phyloP scores from a whole-genome alignment of 2,329 filamentous ascomycete species.

The Colletotrichum aenigma region DNA sequence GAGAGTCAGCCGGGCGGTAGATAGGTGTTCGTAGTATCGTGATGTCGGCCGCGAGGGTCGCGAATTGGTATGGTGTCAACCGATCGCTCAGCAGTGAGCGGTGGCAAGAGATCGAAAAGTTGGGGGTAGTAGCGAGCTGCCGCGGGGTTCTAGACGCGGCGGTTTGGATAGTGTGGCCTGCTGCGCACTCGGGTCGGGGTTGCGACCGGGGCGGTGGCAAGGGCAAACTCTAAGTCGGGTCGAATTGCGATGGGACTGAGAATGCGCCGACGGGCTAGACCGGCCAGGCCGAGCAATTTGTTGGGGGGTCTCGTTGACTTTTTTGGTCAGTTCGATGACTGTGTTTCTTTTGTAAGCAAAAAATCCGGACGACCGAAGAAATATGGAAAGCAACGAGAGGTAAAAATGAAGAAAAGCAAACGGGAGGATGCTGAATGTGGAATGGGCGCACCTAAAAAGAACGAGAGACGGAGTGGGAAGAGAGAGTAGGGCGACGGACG shows the following conservation, averaged over 20 bases:
- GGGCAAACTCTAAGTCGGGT: conserved; percentile 18
- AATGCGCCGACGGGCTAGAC: conserved; percentile 9
- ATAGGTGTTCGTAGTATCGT: neutral
- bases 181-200: conserved; percentile 13
- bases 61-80: neutral
- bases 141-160: conserved; percentile 13
- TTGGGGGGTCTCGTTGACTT: neutral
- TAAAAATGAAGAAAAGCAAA: neutral
- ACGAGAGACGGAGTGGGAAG: neutral
- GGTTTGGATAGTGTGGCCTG: conserved; percentile 12
- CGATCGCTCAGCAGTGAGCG: conserved; percentile 6
- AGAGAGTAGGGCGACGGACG: neutral
- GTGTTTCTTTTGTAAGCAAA: neutral
- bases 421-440: neutral
- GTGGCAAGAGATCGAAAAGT: conserved; percentile 8
- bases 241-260: neutral
- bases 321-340: neutral
- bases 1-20: neutral
- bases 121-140: neutral
- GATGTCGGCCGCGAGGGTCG: neutral
- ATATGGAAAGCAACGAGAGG: neutral
- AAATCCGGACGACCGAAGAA: neutral
- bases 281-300: conserved; percentile 10
- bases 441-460: neutral
- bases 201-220: conserved; percentile 19